Evolutionary conservation across 768 basidiomycete genomes (phyloP), one percentile per base, ranked within the genome.

Genomic region (Cystoderma amianthinum): DNA sequence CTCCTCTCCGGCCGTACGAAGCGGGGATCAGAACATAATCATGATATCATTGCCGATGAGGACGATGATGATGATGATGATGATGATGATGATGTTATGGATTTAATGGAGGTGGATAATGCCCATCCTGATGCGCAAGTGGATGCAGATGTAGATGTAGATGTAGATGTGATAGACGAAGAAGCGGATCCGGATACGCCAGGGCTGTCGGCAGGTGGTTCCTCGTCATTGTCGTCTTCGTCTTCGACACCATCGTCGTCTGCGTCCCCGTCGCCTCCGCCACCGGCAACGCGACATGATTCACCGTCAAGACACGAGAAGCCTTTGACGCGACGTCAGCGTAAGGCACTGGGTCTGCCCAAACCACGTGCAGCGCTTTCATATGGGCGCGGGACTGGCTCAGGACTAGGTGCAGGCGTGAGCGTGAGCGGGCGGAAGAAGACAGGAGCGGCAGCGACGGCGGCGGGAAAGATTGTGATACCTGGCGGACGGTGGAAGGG

Each of bases 401-500:
- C 38, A 32, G 24, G 45, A 17, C 25, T 46, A 18, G 45, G 45
- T n/a, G 41, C 39, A 6, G 34, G 22, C 15, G 32, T 10, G 30
- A 37, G 37, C 20, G 32, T 22, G 16, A n/a, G 30, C 30, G 20
- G n/a, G 19, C 18, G 39, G 15, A 11, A n/a, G 32, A 28, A 25
- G 32, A 16, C 15, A 23, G 32, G 21, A 1, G 12, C 3, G n/a
- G 21, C 12, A 18, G 17, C 5, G 71, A 71, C 40, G 49, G 72
- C 48, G 63, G 71, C 71, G 17, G 82, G 81, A 25, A 80, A 68
- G 64, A 82, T 61, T 62, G 76, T 41, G 59, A 79, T 84, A 42
- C 81, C 82, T 0, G 79, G 80, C 4, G 80, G 82, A 20, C 58
- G 68, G 42, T 63, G 51, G 41, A 44, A 44, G 44, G 41, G 44